phyloP scores from a whole-genome alignment of 139 green algal genomes.

The Tetradesmus obliquus region DNA sequence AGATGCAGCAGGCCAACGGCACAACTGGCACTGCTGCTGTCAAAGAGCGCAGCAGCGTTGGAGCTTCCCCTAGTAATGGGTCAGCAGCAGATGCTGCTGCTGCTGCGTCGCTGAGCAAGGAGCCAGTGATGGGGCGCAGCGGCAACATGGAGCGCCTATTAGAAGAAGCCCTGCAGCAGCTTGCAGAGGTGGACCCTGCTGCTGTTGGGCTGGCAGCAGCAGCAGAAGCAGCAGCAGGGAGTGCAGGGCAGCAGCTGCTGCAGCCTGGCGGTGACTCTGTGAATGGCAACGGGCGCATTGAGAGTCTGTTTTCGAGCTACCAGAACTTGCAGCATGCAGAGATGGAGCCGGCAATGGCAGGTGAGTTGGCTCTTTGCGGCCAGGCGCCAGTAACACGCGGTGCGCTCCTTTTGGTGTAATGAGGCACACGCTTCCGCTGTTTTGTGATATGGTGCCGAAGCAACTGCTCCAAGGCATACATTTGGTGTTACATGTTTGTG shows the following conservation, averaged over 20 bases:
- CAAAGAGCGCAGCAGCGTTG: neutral
- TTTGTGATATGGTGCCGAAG: too few species aligned
- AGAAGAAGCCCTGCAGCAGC: slow-evolving; percentile 4
- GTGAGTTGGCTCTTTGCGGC: neutral
- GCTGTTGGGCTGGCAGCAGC: neutral
- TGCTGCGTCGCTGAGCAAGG: neutral
- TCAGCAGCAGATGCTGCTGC: neutral
- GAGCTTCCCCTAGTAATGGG: neutral
- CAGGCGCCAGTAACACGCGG: too few species aligned
- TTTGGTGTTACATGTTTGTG: too few species aligned
- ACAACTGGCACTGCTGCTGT: neutral
- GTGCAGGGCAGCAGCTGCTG: neutral
- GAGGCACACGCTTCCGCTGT: too few species aligned
- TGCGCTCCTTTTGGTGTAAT: too few species aligned
- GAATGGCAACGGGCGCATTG: neutral
- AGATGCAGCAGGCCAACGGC: neutral
- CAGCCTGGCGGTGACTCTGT: neutral
- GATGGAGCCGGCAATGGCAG: neutral
- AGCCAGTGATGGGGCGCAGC: neutral
- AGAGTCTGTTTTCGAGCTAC: neutral
- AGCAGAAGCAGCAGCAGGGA: slow-evolving; percentile 2
- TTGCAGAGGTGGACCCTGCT: neutral
- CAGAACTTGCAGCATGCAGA: neutral
- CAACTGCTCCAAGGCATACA: too few species aligned
- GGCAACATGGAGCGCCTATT: neutral